These are phyloP conservation scores for Berberis thunbergii DNA, from an alignment of 164 flowering plant genomes.

Conservation along the genomic window DNA sequence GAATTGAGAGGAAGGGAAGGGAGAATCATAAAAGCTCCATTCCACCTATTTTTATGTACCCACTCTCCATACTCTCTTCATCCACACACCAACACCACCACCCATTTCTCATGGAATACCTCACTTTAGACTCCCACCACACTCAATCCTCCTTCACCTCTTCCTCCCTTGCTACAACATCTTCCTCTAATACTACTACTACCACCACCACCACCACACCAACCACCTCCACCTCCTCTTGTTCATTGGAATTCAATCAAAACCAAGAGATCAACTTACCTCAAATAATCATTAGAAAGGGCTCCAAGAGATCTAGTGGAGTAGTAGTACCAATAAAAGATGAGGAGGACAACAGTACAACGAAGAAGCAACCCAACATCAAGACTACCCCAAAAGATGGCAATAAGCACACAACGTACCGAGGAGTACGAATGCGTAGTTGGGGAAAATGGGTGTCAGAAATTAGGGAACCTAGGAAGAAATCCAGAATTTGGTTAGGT, in stretches of 20 bases:
- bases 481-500: conserved; percentile 61
- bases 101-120: conserved; percentile 2
- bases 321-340: no score
- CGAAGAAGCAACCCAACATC: not conserved
- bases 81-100: not conserved
- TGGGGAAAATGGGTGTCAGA: conserved; percentile 71
- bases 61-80: not conserved
- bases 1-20: not conserved
- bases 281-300: not conserved
- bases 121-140: conserved; percentile 2
- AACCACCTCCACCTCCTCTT: conserved; percentile 6
- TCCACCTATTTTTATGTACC: not conserved
- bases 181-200: no score
- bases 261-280: not conserved
- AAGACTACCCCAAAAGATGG: not conserved
- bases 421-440: conserved; percentile 47
- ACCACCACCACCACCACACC: not conserved
- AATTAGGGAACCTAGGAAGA: conserved; percentile 56
- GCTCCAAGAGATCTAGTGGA: not conserved
- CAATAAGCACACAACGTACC: conserved; percentile 25
- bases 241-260: not conserved
- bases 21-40: conserved; percentile 13
- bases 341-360: no score
- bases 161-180: not conserved
- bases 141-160: not conserved